Conservation (phyloP, 1,284 basidiomycete species). For the Rhodotorula glutinis region DNA sequence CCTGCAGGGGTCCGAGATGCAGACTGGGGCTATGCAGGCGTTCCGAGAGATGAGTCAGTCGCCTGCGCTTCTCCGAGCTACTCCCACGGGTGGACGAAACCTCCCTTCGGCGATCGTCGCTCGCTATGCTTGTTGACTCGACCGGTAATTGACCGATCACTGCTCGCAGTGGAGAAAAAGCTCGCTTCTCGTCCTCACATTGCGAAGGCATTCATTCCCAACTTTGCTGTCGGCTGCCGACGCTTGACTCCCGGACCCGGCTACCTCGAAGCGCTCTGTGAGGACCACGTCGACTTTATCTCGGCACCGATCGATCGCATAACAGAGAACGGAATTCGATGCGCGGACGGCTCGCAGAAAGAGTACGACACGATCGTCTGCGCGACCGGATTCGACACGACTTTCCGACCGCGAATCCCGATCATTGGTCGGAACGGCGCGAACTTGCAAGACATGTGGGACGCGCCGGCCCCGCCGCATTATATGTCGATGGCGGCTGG, state of each 20-base stretch:
- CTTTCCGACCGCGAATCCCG: slow-evolving; percentile 56
- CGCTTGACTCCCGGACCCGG: slow-evolving; percentile 64
- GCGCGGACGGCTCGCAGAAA: slow-evolving; percentile 56
- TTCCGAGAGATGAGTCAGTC: slow-evolving; percentile 52
- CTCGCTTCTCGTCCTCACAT: slow-evolving; percentile 61
- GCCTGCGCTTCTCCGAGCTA: too few species aligned
- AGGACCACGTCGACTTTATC: slow-evolving; percentile 61
- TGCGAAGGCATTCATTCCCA: slow-evolving; percentile 55
- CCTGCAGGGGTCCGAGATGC: slow-evolving; percentile 53
- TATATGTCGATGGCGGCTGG: slow-evolving; percentile 60
- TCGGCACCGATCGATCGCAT: slow-evolving; percentile 56
- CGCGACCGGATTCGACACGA: slow-evolving; percentile 61
- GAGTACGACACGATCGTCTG: slow-evolving; percentile 62
- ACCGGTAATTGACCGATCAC: neutral
- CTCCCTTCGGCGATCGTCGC: neutral
- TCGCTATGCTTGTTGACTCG: neutral
- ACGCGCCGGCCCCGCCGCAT: slow-evolving; percentile 52
- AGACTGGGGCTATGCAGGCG: slow-evolving; percentile 50
- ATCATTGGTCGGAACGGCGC: slow-evolving; percentile 54
- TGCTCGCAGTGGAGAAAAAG: slow-evolving; percentile 51
- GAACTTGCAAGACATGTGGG: slow-evolving; percentile 55
- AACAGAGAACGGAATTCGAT: slow-evolving; percentile 59
- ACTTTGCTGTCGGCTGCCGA: slow-evolving; percentile 58
- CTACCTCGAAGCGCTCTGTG: slow-evolving; percentile 62
- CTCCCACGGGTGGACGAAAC: too few species aligned